Evolutionary conservation across 495 filamentous ascomycete species (phyloP), one percentile per base, ranked within the genome.

Genomic region (Talaromyces wortmannii): DNA sequence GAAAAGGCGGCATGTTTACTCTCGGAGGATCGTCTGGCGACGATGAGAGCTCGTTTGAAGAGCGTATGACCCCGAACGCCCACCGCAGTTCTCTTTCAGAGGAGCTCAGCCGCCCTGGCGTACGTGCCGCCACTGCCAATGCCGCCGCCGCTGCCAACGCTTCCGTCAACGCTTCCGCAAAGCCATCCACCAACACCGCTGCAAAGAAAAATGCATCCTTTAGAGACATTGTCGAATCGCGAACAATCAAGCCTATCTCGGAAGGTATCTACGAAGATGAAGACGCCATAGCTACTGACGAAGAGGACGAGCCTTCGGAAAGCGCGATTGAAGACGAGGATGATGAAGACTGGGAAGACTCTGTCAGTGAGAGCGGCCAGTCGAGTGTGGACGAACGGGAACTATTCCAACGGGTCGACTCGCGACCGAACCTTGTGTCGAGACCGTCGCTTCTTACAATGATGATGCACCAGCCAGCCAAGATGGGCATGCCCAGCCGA

Each of bases 281-380:
- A 51, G 86, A 88, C 53, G 85, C 85, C 13, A 89, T 91, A 47
- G 88, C 89, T 59, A 85, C 83, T 5, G 81, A 85, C 18, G 44
- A 40, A n/a, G 52, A 53, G 52, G 52, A 36, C 7, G 83, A 83
- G 49, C 77, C 89, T 31, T 87, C 86, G 4, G 89, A 94, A 67
- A 89, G 87, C 59, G 88, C 88, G 23, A 91, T 91, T 47, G 90
- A 95, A 53, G 91, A 96, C 50, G 88, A 91, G 44, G 89, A 91
- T 47, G 88, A 87, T 29, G 90, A 79, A 10, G 88, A 94, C 54
- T 95, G 91, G 90, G 91, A 95, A 65, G 92, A 96, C 59, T 94
- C 91, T 7, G 82, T 87, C n/a, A 91, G 91, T 32, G 88, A 95
- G 56, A 95, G 85, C 61, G 90, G 83, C 18, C 85, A 83, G 52